Evolutionary conservation across 139 green algal genomes (phyloP).

Genomic region (Trebouxia sp.): DNA sequence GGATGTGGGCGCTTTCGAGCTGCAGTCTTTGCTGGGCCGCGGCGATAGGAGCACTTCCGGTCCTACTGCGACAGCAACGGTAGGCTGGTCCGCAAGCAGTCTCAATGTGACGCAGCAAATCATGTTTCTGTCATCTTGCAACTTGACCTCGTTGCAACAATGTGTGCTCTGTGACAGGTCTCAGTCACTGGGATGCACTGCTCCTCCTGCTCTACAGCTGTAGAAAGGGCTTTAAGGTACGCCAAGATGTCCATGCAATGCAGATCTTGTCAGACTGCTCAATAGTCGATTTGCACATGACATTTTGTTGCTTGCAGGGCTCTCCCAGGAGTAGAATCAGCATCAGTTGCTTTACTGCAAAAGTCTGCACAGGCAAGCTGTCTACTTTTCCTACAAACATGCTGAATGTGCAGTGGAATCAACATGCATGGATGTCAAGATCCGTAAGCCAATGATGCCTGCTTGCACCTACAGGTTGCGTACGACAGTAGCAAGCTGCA

Average conservation of each 20-base stretch:
- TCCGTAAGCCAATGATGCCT: slow-evolving; percentile 30
- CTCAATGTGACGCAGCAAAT: too few relatives aligned
- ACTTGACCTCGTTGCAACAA: too few relatives aligned
- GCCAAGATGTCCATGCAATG: slow-evolving; percentile 31
- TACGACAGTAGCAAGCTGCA: slow-evolving; percentile 37
- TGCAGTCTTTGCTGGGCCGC: slow-evolving; percentile 23
- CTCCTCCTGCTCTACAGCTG: slow-evolving; percentile 77
- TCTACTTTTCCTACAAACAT: neutral
- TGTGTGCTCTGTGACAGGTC: too few relatives aligned
- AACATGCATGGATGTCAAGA: neutral
- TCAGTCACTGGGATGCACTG: slow-evolving; percentile 87
- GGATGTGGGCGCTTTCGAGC: neutral
- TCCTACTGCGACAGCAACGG: slow-evolving; percentile 11
- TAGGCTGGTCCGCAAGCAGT: too few relatives aligned
- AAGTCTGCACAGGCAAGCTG: slow-evolving; percentile 63
- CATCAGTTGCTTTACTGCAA: slow-evolving; percentile 71
- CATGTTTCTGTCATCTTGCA: too few relatives aligned
- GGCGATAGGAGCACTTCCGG: neutral
- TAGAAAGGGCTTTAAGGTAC: slow-evolving; percentile 74
- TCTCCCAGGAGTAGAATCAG: slow-evolving; percentile 65
- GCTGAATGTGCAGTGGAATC: neutral
- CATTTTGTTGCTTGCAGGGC: slow-evolving; percentile 41
- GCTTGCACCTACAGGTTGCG: slow-evolving; percentile 35
- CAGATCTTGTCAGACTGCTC: too few relatives aligned
- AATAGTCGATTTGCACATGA: too few relatives aligned